Conservation (phyloP, 345 rosid species). For the Gossypium anomalum region DNA sequence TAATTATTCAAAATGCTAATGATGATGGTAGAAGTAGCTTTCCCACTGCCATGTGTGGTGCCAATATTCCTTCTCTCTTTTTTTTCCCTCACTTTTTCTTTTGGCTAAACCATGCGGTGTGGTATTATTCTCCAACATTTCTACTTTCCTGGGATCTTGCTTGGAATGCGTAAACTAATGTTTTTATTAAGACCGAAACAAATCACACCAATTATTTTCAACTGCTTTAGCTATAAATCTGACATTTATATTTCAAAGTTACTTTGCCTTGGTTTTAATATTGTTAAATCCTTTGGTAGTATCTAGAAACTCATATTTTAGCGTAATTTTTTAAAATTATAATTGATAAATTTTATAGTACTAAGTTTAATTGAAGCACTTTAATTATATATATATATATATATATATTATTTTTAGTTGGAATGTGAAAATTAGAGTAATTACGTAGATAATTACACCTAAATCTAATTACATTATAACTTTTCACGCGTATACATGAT, state of each 20-base stretch:
- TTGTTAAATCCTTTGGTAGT: too few relatives aligned
- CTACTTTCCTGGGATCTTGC: slow-evolving; percentile 7
- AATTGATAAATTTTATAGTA: too few relatives aligned
- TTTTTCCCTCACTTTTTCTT: background rate
- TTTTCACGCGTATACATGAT: too few relatives aligned
- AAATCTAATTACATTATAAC: too few relatives aligned
- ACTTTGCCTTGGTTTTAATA: too few relatives aligned
- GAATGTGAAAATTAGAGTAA: too few relatives aligned
- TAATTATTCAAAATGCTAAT: slow-evolving; percentile 18
- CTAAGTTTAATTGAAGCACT: too few relatives aligned
- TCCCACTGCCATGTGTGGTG: background rate
- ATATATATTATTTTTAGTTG: too few relatives aligned
- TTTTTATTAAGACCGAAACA: background rate
- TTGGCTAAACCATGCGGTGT: slow-evolving; percentile 15
- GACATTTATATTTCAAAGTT: background rate
- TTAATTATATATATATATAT: too few relatives aligned
- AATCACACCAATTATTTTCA: background rate
- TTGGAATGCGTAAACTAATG: background rate
- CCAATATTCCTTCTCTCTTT: background rate
- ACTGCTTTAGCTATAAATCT: background rate
- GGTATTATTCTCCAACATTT: slow-evolving; percentile 19
- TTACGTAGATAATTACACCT: rapidly evolving
- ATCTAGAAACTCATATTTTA: too few relatives aligned
- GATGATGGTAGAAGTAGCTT: slow-evolving; percentile 11
- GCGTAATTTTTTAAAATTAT: too few relatives aligned